These are phyloP conservation scores for Houttuynia cordata DNA, from an alignment of 164 flowering plant species.

Conservation along the genomic window DNA sequence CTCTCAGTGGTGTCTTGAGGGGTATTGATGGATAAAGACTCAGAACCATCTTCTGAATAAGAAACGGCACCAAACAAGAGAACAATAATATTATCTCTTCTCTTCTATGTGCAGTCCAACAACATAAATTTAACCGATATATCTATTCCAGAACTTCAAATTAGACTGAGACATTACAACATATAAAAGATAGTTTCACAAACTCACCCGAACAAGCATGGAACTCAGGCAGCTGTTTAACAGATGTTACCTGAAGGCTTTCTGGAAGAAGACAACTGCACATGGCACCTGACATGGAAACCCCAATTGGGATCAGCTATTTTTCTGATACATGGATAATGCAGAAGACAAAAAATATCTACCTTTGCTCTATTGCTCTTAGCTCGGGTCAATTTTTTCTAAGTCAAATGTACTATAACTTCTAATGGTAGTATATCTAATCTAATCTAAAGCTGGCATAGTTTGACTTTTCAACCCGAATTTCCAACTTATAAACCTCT, in stretches of 20 bases:
- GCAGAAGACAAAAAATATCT: too few relatives aligned
- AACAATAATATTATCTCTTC: neutral
- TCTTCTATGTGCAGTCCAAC: neutral
- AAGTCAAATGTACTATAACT: too few relatives aligned
- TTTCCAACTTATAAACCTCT: too few relatives aligned
- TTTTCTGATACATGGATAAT: too few relatives aligned
- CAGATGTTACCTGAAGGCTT: conserved; percentile 60
- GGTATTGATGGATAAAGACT: conserved; percentile 31
- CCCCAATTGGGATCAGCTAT: too few relatives aligned
- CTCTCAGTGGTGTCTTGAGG: conserved; percentile 44
- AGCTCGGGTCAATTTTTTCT: too few relatives aligned
- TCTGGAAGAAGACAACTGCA: conserved; percentile 88
- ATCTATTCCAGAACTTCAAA: too few relatives aligned
- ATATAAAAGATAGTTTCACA: neutral
- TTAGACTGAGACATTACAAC: neutral
- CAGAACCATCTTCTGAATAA: conserved; percentile 39
- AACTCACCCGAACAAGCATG: conserved; percentile 40
- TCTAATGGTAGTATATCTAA: too few relatives aligned
- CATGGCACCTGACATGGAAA: conserved; percentile 39
- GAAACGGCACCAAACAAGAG: neutral
- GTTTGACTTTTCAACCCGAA: too few relatives aligned
- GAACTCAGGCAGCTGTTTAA: conserved; percentile 64
- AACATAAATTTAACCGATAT: neutral
- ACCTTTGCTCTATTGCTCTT: too few relatives aligned
- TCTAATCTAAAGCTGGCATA: too few relatives aligned